These are phyloP conservation scores for Blastobotrys serpentis DNA, from an alignment of 1,139 yeast species.

Conservation along the genomic window DNA sequence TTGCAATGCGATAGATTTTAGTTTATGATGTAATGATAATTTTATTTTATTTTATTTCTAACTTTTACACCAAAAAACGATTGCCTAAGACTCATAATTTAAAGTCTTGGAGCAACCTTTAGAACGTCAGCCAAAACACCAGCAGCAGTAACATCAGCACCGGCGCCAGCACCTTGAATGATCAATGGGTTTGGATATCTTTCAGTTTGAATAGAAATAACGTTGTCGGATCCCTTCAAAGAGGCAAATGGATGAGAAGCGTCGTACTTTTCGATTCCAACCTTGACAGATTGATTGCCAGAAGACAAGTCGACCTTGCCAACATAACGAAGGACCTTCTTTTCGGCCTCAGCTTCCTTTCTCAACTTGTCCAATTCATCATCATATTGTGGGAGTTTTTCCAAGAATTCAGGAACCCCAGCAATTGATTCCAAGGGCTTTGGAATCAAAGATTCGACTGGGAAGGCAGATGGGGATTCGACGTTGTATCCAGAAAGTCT, in stretches of 20 bases:
- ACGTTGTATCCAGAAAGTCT: slow-evolving; percentile 85
- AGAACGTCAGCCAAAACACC: slow-evolving; percentile 94
- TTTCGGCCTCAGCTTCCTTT: slow-evolving; percentile 75
- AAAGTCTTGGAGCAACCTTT: slow-evolving; percentile 82
- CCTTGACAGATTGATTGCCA: slow-evolving; percentile 58
- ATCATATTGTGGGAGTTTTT: slow-evolving; percentile 79
- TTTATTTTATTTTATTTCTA: slow-evolving; percentile 8
- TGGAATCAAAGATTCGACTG: slow-evolving; percentile 91
- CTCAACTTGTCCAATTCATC: slow-evolving; percentile 72
- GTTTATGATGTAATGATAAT: slow-evolving; percentile 4
- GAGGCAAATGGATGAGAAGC: slow-evolving; percentile 94
- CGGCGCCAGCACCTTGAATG: slow-evolving; percentile 98
- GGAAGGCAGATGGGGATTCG: slow-evolving; percentile 92
- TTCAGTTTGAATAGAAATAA: slow-evolving; percentile 83
- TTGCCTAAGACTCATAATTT: slow-evolving; percentile 34
- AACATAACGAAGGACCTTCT: slow-evolving; percentile 87
- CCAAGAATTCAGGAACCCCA: slow-evolving; percentile 75
- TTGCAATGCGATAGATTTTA: background rate
- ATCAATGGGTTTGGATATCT: slow-evolving; percentile 92
- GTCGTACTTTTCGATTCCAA: slow-evolving; percentile 78
- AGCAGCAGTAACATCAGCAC: slow-evolving; percentile 97
- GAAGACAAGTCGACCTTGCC: slow-evolving; percentile 81
- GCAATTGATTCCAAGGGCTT: slow-evolving; percentile 71
- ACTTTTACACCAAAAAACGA: slow-evolving; percentile 11
- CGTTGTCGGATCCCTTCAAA: slow-evolving; percentile 93